Percentiles rank a stretch among this genome's conserved stretches.
These are phyloP conservation scores for Geosiphon pyriformis DNA, from an alignment of 192 early-diverging fungal species.

Conservation along the genomic window DNA sequence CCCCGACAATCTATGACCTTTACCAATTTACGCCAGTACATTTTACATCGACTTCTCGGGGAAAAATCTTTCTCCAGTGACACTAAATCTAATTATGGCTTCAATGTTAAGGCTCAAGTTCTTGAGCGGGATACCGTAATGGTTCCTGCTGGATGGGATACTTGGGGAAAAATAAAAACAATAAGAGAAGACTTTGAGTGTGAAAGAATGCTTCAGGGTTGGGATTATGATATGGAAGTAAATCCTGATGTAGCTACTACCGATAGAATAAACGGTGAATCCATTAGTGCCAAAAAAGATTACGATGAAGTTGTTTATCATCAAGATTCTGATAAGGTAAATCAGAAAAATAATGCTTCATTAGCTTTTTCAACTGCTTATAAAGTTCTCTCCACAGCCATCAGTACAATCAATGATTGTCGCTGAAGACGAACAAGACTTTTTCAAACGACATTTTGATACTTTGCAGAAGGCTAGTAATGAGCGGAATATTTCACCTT, in stretches of 20 bases:
- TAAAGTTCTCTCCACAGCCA: constrained; percentile 46
- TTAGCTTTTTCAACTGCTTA: constrained; percentile 9
- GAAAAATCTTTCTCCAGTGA: constrained; percentile 22
- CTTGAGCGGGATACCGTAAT: constrained; percentile 84
- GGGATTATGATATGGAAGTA: constrained; percentile 50
- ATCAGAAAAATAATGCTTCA: neutral
- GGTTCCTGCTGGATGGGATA: constrained; percentile 93
- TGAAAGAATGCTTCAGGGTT: constrained; percentile 51
- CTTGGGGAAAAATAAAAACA: constrained; percentile 78
- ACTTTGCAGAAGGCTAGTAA: constrained; percentile 56
- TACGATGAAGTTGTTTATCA: constrained; percentile 53
- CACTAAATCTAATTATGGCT: constrained; percentile 43
- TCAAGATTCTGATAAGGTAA: constrained; percentile 17
- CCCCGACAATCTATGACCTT: constrained; percentile 73
- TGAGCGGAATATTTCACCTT: constrained; percentile 33
- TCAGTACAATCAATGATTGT: constrained; percentile 57
- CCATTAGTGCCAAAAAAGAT: constrained; percentile 47
- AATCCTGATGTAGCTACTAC: constrained; percentile 15
- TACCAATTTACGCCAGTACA: constrained; percentile 68
- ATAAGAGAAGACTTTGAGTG: constrained; percentile 72
- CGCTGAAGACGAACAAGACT: constrained; percentile 85
- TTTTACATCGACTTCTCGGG: constrained; percentile 67
- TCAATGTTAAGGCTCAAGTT: constrained; percentile 67
- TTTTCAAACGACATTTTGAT: constrained; percentile 74
- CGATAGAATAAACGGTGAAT: constrained; percentile 28